These are phyloP conservation scores for Malania oleifera DNA, from an alignment of 164 flowering plant species.

Conservation along the genomic window DNA sequence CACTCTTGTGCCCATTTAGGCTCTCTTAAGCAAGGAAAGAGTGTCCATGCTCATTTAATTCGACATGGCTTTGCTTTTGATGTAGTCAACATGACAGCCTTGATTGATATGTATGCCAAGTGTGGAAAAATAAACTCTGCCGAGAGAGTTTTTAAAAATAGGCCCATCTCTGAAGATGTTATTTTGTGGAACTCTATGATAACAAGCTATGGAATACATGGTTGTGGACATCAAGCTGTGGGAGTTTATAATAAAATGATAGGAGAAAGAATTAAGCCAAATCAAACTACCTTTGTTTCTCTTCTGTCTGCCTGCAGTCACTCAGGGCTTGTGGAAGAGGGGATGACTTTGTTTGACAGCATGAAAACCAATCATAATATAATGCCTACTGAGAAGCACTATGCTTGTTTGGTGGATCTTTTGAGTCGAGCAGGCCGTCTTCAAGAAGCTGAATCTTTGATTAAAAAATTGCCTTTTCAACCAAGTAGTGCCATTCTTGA, in stretches of 20 bases:
- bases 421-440: slow-evolving; percentile 40
- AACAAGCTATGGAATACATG: slow-evolving; percentile 36
- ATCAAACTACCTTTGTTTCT: slow-evolving; percentile 36
- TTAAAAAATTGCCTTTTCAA: slow-evolving; percentile 28
- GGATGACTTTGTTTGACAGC: slow-evolving; percentile 21
- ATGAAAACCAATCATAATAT: slow-evolving; percentile 27
- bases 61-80: slow-evolving; percentile 20
- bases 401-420: slow-evolving; percentile 44
- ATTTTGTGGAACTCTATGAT: slow-evolving; percentile 41
- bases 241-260: slow-evolving; percentile 22
- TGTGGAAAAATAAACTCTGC: slow-evolving; percentile 34
- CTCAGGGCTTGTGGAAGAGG: slow-evolving; percentile 41
- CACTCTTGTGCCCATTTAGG: slow-evolving; percentile 38
- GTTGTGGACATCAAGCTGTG: slow-evolving; percentile 30
- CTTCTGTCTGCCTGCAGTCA: slow-evolving; percentile 47
- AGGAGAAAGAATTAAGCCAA: slow-evolving; percentile 28
- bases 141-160: slow-evolving; percentile 24
- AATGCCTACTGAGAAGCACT: slow-evolving; percentile 32
- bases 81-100: slow-evolving; percentile 25
- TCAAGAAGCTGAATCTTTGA: slow-evolving; percentile 31
- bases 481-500: slow-evolving; percentile 12
- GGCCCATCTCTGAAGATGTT: slow-evolving; percentile 22
- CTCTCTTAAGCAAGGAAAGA: slow-evolving; percentile 33
- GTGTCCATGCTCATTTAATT: slow-evolving; percentile 28
- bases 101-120: slow-evolving; percentile 39